Evolutionary conservation across 805 yeast species (phyloP).

Genomic region (Sungouiozyma ichnusensis): DNA sequence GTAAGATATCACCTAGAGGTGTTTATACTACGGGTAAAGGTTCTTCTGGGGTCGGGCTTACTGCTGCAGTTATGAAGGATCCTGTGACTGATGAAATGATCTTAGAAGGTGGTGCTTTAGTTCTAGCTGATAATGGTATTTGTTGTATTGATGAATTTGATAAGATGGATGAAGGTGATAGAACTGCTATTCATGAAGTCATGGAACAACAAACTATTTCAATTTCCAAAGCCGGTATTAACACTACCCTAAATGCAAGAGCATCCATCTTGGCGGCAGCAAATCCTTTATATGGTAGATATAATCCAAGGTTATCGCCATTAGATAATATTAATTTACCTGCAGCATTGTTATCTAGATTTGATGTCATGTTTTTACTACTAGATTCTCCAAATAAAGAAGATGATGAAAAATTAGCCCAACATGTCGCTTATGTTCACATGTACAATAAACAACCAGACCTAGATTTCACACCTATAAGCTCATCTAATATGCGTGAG

Average conservation of each 20-base stretch:
- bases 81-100: constrained; percentile 99
- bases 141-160: constrained; percentile 99
- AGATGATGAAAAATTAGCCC: constrained; percentile 75
- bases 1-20: constrained; percentile 90
- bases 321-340: constrained; percentile 93
- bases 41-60: constrained; percentile 96
- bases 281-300: constrained; percentile 93
- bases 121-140: constrained; percentile 92
- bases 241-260: constrained; percentile 91
- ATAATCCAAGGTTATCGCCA: constrained; percentile 82
- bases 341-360: constrained; percentile 90
- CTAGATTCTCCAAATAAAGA: constrained; percentile 77
- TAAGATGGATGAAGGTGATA: constrained; percentile 93
- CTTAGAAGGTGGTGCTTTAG: constrained; percentile 95
- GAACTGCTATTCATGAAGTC: constrained; percentile 97
- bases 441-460: constrained; percentile 85
- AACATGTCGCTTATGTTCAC: constrained; percentile 92
- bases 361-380: constrained; percentile 79
- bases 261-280: constrained; percentile 96
- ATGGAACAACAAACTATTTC: constrained; percentile 99
- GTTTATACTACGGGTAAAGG: constrained; percentile 98
- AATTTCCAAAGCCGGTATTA: constrained; percentile 94
- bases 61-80: constrained; percentile 98
- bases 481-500: constrained; percentile 72
- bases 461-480: constrained; percentile 63